These are phyloP conservation scores for Nepenthes mirabilis DNA, from an alignment of 148 eudicot species.

Conservation along the genomic window DNA sequence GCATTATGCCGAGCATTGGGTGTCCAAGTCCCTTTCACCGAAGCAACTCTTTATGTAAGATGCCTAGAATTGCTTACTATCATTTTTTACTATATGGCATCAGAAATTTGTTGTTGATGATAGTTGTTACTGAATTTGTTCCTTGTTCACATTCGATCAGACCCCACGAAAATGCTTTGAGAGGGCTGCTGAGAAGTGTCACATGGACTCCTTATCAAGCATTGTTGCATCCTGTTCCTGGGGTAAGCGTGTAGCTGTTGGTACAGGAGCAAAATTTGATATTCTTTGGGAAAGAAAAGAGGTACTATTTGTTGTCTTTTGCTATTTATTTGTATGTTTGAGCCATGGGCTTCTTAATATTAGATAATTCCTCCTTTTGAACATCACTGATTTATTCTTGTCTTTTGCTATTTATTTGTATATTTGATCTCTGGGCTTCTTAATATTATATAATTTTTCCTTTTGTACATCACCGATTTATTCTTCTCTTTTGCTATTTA, in stretches of 20 bases:
- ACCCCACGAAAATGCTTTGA: slow-evolving; percentile 91
- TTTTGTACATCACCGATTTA: background rate
- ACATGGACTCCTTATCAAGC: slow-evolving; percentile 67
- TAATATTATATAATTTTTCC: background rate
- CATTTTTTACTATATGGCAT: background rate
- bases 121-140: background rate
- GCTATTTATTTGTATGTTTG: slow-evolving; percentile 1
- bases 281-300: slow-evolving; percentile 69
- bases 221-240: slow-evolving; percentile 94
- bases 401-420: slow-evolving; percentile 1
- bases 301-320: slow-evolving; percentile 20
- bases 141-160: slow-evolving; percentile 15
- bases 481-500: slow-evolving; percentile 1
- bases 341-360: background rate
- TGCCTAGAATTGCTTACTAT: background rate
- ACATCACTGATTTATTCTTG: background rate
- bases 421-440: background rate
- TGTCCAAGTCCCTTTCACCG: slow-evolving; percentile 82
- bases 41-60: slow-evolving; percentile 93
- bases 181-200: slow-evolving; percentile 90
- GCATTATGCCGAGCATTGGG: slow-evolving; percentile 52
- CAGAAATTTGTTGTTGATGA: background rate
- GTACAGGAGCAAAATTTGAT: slow-evolving; percentile 85
- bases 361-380: background rate
- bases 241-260: slow-evolving; percentile 96